Base-by-base conservation (phyloP, 768 basidiomycete species). In the Calocera cornea region DNA sequence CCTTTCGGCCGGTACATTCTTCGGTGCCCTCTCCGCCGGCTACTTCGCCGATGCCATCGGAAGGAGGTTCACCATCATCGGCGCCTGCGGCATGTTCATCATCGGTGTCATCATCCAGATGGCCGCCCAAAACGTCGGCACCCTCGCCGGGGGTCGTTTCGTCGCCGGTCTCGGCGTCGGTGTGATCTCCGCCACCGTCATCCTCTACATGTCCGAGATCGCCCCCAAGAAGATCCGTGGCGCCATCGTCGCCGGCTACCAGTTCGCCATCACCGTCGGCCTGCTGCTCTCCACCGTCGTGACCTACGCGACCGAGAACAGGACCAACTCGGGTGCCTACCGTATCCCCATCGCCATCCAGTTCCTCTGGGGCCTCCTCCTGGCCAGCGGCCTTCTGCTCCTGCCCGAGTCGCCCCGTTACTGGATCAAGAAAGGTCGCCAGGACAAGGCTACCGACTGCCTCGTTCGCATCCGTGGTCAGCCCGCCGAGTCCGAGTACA, bases 401-500 rank as follows among this genome's bases (percentile, higher is more conserved):
- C 72, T 78, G 33, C 78, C 78, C 50, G 77, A 78, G 50, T 77
- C 77, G 16, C 78, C 78, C 17, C 74, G 78, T 70, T 79, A 74
- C 75, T 75, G 74, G 67, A 75, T 77, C 69, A 75, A 75, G 72
- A 72, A 73, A 65, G 76, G 76, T n/a, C 71, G 72, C 11, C 63
- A 74, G 66, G 74, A 73, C 24, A 66, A 68, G 36, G 76, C 77
- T 33, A 49, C 71, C 47, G 29, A 66, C 27, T 70, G 73, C 36
- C 72, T 76, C 34, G 36, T 74, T n/a, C 70, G 74, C 33, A 66
- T 77, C 63, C 72, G 76, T 67, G 75, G 76, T 65, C 76, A 76
- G 67, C 73, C 74, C 44, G 68, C 67, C 34, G 74, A 75, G 34
- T 74, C 73, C 3, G 40, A 66, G 38, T 76, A 74, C 69, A 74